These are phyloP conservation scores for Xanthoconium stramineum DNA, from an alignment of 768 basidiomycete species.

Conservation along the genomic window DNA sequence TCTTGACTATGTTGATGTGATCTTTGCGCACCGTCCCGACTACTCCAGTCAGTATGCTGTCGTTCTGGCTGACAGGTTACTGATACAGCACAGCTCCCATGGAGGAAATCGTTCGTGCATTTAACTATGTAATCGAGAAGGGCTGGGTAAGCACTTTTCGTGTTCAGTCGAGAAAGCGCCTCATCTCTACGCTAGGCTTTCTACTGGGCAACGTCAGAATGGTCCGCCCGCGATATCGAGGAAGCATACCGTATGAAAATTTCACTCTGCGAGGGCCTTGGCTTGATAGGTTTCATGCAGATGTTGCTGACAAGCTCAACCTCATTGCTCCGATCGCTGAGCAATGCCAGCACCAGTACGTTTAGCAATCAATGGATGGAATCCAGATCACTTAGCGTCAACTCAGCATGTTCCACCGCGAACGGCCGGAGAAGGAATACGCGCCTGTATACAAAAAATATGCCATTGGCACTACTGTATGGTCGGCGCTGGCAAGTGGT, in stretches of 20 bases:
- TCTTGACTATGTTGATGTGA: conserved; percentile 52
- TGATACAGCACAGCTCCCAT: conserved; percentile 33
- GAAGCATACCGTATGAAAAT: conserved; percentile 36
- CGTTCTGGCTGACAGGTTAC: background rate
- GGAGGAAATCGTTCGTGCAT: conserved; percentile 58
- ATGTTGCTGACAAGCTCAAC: conserved; percentile 48
- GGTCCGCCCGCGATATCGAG: conserved; percentile 50
- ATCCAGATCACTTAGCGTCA: background rate
- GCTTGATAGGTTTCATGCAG: conserved; percentile 20
- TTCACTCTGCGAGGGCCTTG: background rate
- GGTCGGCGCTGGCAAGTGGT: conserved; percentile 54
- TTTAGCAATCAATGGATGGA: background rate
- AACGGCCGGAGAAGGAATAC: conserved; percentile 55
- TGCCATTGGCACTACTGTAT: conserved; percentile 48
- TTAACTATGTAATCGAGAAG: conserved; percentile 51
- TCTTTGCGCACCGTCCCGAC: conserved; percentile 51
- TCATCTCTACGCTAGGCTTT: conserved; percentile 27
- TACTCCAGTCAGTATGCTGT: conserved; percentile 25
- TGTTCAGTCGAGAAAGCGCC: background rate
- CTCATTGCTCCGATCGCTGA: conserved; percentile 50
- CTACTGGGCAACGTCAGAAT: conserved; percentile 54
- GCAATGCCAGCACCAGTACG: conserved; percentile 47
- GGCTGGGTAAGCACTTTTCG: conserved; percentile 36
- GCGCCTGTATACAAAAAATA: conserved; percentile 45
- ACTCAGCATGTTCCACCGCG: conserved; percentile 49